Evolutionary conservation across 306 rosid genomes (phyloP).

Genomic region (Adenanthera pavonina): DNA sequence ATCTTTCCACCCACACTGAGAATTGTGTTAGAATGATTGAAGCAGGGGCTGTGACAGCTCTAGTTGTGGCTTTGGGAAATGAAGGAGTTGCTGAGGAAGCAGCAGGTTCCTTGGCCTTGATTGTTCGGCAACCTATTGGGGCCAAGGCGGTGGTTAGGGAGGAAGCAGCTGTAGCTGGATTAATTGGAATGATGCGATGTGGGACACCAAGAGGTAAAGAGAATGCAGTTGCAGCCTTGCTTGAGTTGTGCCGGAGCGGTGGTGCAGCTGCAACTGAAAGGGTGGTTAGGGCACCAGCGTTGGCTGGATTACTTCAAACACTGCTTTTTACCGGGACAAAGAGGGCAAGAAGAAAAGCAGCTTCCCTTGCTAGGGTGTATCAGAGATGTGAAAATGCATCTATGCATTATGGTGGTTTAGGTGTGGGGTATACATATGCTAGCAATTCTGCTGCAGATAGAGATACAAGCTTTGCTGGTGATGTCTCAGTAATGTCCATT

Average conservation of each 20-base stretch:
- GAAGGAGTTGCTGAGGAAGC: slow-evolving; percentile 90
- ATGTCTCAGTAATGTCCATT: slow-evolving; percentile 72
- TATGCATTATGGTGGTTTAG: slow-evolving; percentile 74
- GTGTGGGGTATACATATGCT: slow-evolving; percentile 71
- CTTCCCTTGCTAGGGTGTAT: slow-evolving; percentile 81
- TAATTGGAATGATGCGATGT: slow-evolving; percentile 78
- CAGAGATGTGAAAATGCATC: slow-evolving; percentile 67
- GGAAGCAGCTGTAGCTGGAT: slow-evolving; percentile 69
- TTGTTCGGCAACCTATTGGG: slow-evolving; percentile 74
- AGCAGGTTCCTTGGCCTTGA: slow-evolving; percentile 81
- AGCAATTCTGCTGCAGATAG: slow-evolving; percentile 65
- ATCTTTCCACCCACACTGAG: slow-evolving; percentile 75
- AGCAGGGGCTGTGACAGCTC: slow-evolving; percentile 71
- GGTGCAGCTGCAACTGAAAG: slow-evolving; percentile 72
- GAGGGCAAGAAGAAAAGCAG: slow-evolving; percentile 91
- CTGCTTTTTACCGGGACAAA: slow-evolving; percentile 81
- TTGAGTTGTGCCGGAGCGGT: slow-evolving; percentile 82
- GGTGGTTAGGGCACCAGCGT: slow-evolving; percentile 74
- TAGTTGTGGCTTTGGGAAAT: slow-evolving; percentile 66
- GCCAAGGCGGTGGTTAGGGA: slow-evolving; percentile 68
- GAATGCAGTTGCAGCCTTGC: slow-evolving; percentile 88
- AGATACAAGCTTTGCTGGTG: slow-evolving; percentile 65
- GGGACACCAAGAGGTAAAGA: slow-evolving; percentile 87
- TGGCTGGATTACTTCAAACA: slow-evolving; percentile 76
- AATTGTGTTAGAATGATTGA: slow-evolving; percentile 70